Percentiles rank a stretch among this genome's conserved stretches.
Conservation (phyloP, 768 basidiomycete species). For the Leucosporidium creatinivorum region DNA sequence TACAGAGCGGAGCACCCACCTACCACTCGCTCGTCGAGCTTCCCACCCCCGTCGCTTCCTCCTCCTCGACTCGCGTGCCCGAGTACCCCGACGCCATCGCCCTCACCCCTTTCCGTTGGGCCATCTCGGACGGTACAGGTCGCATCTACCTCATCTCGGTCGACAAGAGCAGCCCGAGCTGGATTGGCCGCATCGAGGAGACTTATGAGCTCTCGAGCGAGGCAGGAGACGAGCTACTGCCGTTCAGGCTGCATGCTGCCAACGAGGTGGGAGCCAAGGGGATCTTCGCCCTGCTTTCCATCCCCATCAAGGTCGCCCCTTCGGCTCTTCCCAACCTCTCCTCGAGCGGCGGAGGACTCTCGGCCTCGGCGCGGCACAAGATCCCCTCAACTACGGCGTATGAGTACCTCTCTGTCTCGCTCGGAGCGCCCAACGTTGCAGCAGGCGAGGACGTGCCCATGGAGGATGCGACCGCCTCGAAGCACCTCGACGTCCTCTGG, state of each 20-base stretch:
- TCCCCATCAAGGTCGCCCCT: background rate
- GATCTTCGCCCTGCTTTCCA: constrained; percentile 11
- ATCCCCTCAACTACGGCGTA: constrained; percentile 15
- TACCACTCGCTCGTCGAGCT: constrained; percentile 19
- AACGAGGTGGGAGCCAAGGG: background rate
- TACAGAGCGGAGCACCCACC: background rate
- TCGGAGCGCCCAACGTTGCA: background rate
- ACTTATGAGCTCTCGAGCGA: background rate
- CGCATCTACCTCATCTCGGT: constrained; percentile 16
- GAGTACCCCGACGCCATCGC: constrained; percentile 27
- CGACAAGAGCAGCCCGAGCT: background rate
- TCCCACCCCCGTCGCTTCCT: constrained; percentile 5
- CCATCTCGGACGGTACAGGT: constrained; percentile 19
- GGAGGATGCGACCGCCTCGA: background rate
- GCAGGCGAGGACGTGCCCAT: background rate
- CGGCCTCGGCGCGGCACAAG: constrained; percentile 3
- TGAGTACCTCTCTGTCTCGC: constrained; percentile 8
- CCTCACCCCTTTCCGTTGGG: constrained; percentile 8
- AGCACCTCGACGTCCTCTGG: constrained; percentile 2
- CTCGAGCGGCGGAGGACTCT: background rate
- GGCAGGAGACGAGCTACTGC: background rate
- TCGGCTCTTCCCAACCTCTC: background rate
- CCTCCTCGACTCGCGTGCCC: background rate
- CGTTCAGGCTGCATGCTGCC: constrained; percentile 15
- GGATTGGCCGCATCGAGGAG: background rate